Evolutionary conservation across 2,329 filamentous ascomycete genomes (phyloP).

Genomic region (Pyricularia grisea): DNA sequence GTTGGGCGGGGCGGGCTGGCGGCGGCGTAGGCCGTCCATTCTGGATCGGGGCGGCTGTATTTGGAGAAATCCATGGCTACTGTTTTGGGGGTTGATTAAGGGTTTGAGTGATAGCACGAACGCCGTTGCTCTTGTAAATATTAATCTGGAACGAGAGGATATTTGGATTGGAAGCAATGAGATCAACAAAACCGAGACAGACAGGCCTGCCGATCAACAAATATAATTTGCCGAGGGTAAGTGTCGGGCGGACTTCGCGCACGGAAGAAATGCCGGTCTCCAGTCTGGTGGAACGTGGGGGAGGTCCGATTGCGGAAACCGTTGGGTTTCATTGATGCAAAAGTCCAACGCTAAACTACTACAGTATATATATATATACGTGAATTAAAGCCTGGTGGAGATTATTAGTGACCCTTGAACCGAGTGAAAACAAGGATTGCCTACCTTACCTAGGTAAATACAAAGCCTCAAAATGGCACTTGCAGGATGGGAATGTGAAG

Average conservation of each 20-base stretch:
- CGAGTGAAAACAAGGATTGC: neutral
- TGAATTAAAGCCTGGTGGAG: too few relatives aligned
- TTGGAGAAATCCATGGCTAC: slow-evolving; percentile 19
- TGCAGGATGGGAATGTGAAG: too few relatives aligned
- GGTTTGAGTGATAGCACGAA: neutral
- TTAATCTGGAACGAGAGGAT: neutral
- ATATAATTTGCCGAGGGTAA: neutral
- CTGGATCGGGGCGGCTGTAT: slow-evolving; percentile 29
- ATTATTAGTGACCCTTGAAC: neutral
- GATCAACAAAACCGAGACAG: too few relatives aligned
- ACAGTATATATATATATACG: too few relatives aligned
- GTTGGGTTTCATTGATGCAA: neutral
- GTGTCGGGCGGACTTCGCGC: neutral
- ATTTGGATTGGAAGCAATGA: neutral
- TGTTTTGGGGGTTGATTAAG: neutral
- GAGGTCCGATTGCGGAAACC: neutral
- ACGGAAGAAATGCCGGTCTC: neutral
- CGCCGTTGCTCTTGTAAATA: neutral
- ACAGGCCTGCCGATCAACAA: too few relatives aligned
- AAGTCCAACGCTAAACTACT: neutral
- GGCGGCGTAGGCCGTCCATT: slow-evolving; percentile 31
- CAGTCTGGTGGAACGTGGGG: neutral
- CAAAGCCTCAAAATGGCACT: too few relatives aligned
- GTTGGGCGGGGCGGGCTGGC: slow-evolving; percentile 18
- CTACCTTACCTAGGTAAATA: too few relatives aligned